These are phyloP conservation scores for Quercus rubra DNA, from an alignment of 306 rosid species.

Conservation along the genomic window DNA sequence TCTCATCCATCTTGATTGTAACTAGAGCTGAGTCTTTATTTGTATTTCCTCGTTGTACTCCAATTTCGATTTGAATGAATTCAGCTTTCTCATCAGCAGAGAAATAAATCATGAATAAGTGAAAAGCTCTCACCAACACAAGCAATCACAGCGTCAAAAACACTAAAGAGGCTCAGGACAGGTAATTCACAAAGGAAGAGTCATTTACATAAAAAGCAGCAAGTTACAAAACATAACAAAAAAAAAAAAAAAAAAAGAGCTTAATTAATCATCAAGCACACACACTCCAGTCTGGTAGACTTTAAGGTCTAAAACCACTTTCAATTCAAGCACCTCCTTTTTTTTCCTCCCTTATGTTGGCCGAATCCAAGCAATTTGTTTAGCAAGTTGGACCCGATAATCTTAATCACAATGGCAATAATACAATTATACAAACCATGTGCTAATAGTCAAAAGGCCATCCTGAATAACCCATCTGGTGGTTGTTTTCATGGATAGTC, in stretches of 20 bases:
- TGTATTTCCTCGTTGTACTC: no score
- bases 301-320: no score
- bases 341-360: slow-evolving; percentile 1
- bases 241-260: no score
- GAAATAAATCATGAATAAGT: no score
- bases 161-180: background rate
- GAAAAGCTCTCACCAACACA: background rate
- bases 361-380: slow-evolving; percentile 18
- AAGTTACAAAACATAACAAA: background rate
- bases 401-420: slow-evolving; percentile 7
- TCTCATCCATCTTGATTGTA: no score
- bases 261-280: background rate
- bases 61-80: no score
- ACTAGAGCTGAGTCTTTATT: no score
- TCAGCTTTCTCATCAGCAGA: no score
- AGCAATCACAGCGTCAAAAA: background rate
- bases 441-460: slow-evolving; percentile 51
- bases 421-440: background rate
- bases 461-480: slow-evolving; percentile 43
- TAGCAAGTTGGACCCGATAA: background rate
- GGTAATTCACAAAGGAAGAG: background rate
- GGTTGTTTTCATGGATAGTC: slow-evolving; percentile 35
- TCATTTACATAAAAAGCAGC: slow-evolving; percentile 19
- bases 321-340: no score
- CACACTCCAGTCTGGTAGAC: background rate